phyloP scores from a whole-genome alignment of 495 filamentous ascomycete genomes.

The Cenococcum geophilum region DNA sequence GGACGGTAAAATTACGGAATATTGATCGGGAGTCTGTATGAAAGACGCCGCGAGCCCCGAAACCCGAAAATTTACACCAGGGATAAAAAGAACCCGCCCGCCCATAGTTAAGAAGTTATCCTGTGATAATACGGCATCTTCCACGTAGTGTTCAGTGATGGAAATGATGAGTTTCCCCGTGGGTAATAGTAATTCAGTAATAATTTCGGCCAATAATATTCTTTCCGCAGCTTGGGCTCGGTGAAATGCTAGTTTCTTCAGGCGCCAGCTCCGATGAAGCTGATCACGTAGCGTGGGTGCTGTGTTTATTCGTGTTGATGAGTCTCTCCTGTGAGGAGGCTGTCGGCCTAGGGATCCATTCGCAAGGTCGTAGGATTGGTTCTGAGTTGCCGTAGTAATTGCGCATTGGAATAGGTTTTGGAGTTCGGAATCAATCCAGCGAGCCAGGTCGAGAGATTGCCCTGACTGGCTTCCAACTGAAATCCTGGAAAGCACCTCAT shows the following conservation, averaged over 20 bases:
- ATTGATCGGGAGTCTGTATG: not conserved
- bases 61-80: not conserved
- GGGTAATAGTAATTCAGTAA: not conserved
- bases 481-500: not conserved
- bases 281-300: not conserved
- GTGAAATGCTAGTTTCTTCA: not conserved
- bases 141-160: not conserved
- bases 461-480: not conserved
- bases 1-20: not conserved
- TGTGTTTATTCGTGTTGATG: not conserved
- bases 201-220: too few species aligned
- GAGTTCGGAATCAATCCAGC: not conserved
- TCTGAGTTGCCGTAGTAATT: not conserved
- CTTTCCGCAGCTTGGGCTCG: not conserved
- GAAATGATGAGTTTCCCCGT: not conserved
- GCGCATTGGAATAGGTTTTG: not conserved
- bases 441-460: not conserved
- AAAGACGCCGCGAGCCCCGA: not conserved
- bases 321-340: not conserved
- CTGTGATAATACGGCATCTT: not conserved
- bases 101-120: not conserved
- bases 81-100: not conserved
- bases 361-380: not conserved
- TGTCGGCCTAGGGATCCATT: not conserved
- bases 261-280: not conserved